Evolutionary conservation across 768 basidiomycete species (phyloP), one percentile per base, ranked within the genome.

Genomic region (Lactifluus hygrophoroides): DNA sequence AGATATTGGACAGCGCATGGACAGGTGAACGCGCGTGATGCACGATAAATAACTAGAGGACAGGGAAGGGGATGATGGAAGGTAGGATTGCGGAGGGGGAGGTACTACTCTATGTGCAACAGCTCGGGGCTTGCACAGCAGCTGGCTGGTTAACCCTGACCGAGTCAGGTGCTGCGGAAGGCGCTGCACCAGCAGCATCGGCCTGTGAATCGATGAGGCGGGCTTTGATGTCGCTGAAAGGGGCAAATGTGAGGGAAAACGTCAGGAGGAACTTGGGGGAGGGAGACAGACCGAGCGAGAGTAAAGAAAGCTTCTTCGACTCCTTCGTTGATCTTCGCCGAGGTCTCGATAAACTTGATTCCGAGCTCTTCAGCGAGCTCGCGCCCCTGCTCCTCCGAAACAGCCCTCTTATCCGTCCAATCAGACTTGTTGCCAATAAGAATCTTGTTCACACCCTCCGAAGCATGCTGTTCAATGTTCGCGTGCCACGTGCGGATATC

Each of bases 271-370:
- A 51, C 23, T 25, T 10, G 17, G n/a, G 45, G 28, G 25, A 27
- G 14, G 38, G 25, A 40, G 42, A 76, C 85, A 63, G 61, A 95
- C 94, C 94, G 84, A 30, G 96, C 94, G 56, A 98, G 81, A 4
- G 89, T 90, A 73, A 98, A 96, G 81, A 99, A 99, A 13, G 95
- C 95, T 66, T 98, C 93, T 75, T 99, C 96, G 35, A 99, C 96
- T 58, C 93, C 93, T 51, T 95, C 93, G 71, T 97, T 97, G 46
- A 88, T 81, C 77, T 98, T 98, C 38, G 96, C 96, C 17, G 89
- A 92, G 14, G 96, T 99, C 76, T 98, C 96, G 81, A 98, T 88
- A 72, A 97, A 99, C 70, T 81, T 86, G 72, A 99, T 81, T n/a
- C 91, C 94, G 30, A 98, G 82, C 72, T 98, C 94, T 54, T 87